A percentile compares a stretch with the other conserved stretches of the same genome.
Evolutionary conservation across 148 eudicot genomes (phyloP).

Genomic region (Cornus florida): DNA sequence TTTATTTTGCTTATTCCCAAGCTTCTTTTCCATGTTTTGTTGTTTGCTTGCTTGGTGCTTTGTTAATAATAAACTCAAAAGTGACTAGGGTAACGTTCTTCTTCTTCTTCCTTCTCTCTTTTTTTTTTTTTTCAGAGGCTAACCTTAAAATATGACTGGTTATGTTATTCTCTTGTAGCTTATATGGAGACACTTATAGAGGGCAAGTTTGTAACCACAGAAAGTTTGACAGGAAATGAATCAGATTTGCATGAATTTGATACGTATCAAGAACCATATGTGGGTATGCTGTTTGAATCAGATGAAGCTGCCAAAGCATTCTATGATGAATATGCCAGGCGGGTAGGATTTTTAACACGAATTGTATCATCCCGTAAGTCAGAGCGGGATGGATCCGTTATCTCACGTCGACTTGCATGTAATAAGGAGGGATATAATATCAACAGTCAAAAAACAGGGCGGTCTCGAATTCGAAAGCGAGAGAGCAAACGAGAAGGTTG

Average conservation of each 20-base stretch:
- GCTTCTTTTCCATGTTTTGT: background rate
- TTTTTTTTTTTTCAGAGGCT: background rate
- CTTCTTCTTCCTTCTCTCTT: too few species aligned
- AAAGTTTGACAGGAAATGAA: slow-evolving; percentile 10
- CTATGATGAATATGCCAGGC: slow-evolving; percentile 12
- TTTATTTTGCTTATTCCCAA: background rate
- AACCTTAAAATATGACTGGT: background rate
- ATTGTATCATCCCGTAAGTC: slow-evolving; percentile 17
- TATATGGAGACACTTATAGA: slow-evolving; percentile 15
- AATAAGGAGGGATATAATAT: slow-evolving; percentile 12
- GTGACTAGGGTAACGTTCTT: background rate
- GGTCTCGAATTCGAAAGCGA: slow-evolving; percentile 10
- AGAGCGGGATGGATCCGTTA: slow-evolving; percentile 15
- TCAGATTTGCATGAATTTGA: background rate
- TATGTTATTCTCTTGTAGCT: slow-evolving; percentile 1
- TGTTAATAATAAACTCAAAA: too few species aligned
- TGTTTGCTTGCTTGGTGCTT: background rate
- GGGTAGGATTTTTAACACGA: slow-evolving; percentile 12
- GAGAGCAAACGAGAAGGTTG: slow-evolving; percentile 17
- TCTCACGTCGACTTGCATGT: slow-evolving; percentile 14
- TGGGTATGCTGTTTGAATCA: slow-evolving; percentile 12
- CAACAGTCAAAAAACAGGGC: background rate
- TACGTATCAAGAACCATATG: slow-evolving; percentile 7
- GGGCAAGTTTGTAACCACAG: slow-evolving; percentile 5
- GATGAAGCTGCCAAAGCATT: slow-evolving; percentile 17